Evolutionary conservation across 179 eudicot genomes (phyloP).

Genomic region (Spergularia azorica): DNA sequence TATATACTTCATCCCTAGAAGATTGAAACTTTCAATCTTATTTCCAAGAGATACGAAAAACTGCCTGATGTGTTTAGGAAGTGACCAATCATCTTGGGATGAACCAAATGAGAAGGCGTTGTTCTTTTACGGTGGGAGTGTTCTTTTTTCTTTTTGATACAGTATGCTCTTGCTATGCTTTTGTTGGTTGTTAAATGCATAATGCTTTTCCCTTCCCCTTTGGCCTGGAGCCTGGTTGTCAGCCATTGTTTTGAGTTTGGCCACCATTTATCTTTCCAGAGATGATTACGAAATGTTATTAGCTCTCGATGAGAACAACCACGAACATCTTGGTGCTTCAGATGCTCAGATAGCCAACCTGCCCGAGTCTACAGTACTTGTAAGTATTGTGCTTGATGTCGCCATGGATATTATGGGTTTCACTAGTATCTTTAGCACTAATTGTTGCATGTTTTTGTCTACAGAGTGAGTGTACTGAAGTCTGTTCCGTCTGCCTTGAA

Average conservation of each 20-base stretch:
- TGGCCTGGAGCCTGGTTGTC: background rate
- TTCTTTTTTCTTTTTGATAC: background rate
- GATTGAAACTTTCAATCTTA: too few species aligned
- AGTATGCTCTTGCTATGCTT: background rate
- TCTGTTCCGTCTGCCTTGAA: slow-evolving; percentile 89
- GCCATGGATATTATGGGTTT: slow-evolving; percentile 1
- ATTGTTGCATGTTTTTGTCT: slow-evolving; percentile 12
- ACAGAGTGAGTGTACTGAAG: slow-evolving; percentile 64
- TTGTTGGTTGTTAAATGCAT: background rate
- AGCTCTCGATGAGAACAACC: slow-evolving; percentile 95
- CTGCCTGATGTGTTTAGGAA: background rate
- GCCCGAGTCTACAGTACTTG: slow-evolving; percentile 83
- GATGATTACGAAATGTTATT: slow-evolving; percentile 87
- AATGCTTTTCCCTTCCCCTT: background rate
- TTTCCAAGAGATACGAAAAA: background rate
- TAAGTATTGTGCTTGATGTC: slow-evolving; percentile 29
- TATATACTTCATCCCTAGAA: background rate
- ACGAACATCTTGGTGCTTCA: slow-evolving; percentile 78
- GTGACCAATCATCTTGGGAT: background rate
- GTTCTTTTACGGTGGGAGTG: background rate
- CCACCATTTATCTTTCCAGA: slow-evolving; percentile 38
- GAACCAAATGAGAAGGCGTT: background rate
- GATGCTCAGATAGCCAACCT: slow-evolving; percentile 54
- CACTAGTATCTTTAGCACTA: slow-evolving; percentile 2
- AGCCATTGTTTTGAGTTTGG: slow-evolving; percentile 15